A percentile compares a stretch with the other conserved stretches of the same genome.
These are phyloP conservation scores for Beauveria pseudobassiana DNA, from an alignment of 2,329 filamentous ascomycete genomes.

Conservation along the genomic window DNA sequence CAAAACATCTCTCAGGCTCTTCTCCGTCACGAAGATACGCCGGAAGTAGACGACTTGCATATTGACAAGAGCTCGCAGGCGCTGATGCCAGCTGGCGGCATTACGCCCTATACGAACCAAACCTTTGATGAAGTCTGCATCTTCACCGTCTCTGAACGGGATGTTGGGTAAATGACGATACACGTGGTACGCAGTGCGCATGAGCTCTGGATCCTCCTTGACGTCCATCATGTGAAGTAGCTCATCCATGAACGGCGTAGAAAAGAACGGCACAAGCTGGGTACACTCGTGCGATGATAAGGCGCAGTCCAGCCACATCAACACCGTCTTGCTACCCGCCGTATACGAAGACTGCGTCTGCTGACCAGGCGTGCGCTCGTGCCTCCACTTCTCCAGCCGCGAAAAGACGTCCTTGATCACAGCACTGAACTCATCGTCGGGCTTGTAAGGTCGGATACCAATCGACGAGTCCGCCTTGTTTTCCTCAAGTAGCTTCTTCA, in stretches of 20 bases:
- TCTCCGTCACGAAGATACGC: slow-evolving; percentile 77
- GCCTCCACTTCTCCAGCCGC: slow-evolving; percentile 79
- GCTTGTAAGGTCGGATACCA: slow-evolving; percentile 75
- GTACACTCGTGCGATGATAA: slow-evolving; percentile 90
- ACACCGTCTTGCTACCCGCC: slow-evolving; percentile 88
- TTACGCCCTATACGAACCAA: slow-evolving; percentile 82
- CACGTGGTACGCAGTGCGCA: slow-evolving; percentile 90
- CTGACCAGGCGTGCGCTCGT: slow-evolving; percentile 75
- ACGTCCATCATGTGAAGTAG: slow-evolving; percentile 99
- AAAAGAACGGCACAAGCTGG: slow-evolving; percentile 85
- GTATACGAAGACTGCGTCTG: slow-evolving; percentile 94
- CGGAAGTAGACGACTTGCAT: slow-evolving; percentile 99
- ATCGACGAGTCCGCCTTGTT: slow-evolving; percentile 78
- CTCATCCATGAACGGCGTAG: slow-evolving; percentile 80
- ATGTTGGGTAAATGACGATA: slow-evolving; percentile 96
- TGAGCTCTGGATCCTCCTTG: slow-evolving; percentile 94
- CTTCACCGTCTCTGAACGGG: slow-evolving; percentile 80
- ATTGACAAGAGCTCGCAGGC: slow-evolving; percentile 88
- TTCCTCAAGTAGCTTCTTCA: slow-evolving; percentile 63
- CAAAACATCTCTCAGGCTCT: slow-evolving; percentile 66
- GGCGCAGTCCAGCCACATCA: slow-evolving; percentile 90
- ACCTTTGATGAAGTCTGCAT: slow-evolving; percentile 73
- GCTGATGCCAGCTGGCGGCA: slow-evolving; percentile 88
- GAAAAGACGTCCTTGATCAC: slow-evolving; percentile 70
- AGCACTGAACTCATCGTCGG: slow-evolving; percentile 62